Evolutionary conservation across 148 eudicot species (phyloP), one percentile per base, ranked within the genome.

Genomic region (Vaccinium darrowii): DNA sequence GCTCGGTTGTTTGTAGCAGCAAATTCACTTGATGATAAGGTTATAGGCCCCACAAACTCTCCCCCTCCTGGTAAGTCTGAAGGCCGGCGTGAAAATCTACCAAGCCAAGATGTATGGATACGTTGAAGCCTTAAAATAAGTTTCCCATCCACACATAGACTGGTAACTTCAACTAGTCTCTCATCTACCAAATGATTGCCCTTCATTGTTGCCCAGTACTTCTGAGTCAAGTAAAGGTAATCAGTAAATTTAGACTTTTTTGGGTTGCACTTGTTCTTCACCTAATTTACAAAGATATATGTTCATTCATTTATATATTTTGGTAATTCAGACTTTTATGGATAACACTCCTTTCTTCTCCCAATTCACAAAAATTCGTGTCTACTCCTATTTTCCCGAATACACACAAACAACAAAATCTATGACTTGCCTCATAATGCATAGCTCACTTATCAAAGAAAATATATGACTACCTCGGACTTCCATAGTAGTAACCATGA

Each of bases 1-100:
- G 80, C 84, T 78, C 83, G 84, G 19, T 33, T 87, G 23, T 83
- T 85, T 62, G 69, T 57, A 18, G n/a, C 11, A 62, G 25, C 67
- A 62, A 8, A 62, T 62, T 62, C 69, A 62, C 69, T 62, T 62
- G 4, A 62, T n/a, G 69, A 62, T 62, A 62, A 62, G 27, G 69
- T 0, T n/a, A 7, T 62, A 62, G 23, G 69, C 27, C 27, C 69
- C 27, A 2, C 69, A n/a, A 62, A 21, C 27, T n/a, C 25, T 21
- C 69, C 12, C 39, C 39, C 39, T 62, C 69, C 69, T 57, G 8
- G 2, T 57, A 57, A 57, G 7, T 7, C 21, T 57, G n/a, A 57
- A 57, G 21, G 19, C 19, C n/a, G 25, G n/a, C 10, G 11, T 62
- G 25, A 21, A 62, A 21, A 62, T 62, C 25, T 62, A 62, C 25